Conservation (phyloP, 257 asterid genomes). For the Jasminum sambac region DNA sequence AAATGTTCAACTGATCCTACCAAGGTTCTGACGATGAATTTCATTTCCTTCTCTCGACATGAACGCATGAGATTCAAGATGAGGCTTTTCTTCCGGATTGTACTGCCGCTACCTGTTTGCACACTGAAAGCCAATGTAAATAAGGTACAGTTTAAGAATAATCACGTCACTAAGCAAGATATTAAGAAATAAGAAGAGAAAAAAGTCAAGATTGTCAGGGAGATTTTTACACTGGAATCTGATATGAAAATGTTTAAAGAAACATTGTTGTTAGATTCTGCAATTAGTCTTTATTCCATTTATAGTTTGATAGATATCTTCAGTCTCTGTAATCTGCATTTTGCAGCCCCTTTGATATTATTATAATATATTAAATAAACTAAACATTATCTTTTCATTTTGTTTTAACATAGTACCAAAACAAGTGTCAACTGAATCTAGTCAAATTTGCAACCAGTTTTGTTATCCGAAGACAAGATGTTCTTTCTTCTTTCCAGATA, state of each 20-base stretch:
- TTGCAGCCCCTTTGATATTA: background rate
- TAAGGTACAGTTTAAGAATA: constrained; percentile 26
- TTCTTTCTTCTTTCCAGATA: too few relatives aligned
- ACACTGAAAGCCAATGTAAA: constrained; percentile 63
- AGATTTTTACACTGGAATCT: background rate
- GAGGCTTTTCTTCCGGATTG: constrained; percentile 70
- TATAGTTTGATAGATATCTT: background rate
- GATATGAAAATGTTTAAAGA: background rate
- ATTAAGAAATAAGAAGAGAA: constrained; percentile 6
- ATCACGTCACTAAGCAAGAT: constrained; percentile 10
- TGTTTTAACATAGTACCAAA: too few relatives aligned
- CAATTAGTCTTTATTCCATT: background rate
- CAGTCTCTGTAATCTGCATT: background rate
- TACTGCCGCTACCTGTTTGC: constrained; percentile 91
- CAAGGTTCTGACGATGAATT: constrained; percentile 86
- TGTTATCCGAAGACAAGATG: too few relatives aligned
- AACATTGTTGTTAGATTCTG: background rate
- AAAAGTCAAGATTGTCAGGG: constrained; percentile 4
- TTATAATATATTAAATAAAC: too few relatives aligned
- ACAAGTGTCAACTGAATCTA: too few relatives aligned
- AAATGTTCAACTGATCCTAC: constrained; percentile 40
- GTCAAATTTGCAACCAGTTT: too few relatives aligned
- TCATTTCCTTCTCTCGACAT: constrained; percentile 91
- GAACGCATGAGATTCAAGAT: constrained; percentile 84
- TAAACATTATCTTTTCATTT: too few relatives aligned